Evolutionary conservation across 345 rosid genomes (phyloP), one percentile per base, ranked within the genome.

Genomic region (Sonneratia alba): DNA sequence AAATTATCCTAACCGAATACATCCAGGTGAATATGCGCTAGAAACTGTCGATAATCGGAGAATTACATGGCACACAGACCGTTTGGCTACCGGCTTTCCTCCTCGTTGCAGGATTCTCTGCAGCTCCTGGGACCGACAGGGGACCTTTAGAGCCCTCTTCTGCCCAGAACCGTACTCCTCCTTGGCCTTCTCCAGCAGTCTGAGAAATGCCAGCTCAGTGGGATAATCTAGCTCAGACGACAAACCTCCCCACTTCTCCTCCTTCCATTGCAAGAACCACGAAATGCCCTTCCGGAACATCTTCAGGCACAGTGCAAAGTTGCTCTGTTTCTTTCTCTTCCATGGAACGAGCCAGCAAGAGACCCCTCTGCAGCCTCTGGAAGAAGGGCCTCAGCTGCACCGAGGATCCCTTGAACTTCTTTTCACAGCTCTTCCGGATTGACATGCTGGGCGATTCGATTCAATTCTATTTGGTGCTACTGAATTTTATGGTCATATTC

Each of bases 281-380:
- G 72, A 84, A 81, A 47, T 86, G 83, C 18, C 89, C 87, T 72
- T 79, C 71, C 70, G 80, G 83, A 2, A 84, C 89, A 73, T 82
- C 86, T 0, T 71, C 66, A 0, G 87, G 85, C 70, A 77, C 55
- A 53, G 53, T 16, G 49, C 49, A 73, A n/a, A 68, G 71, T 45
- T 62, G 70, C 15, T 70, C 76, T 32, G n/a, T 42, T 59, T 77
- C 81, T 22, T 76, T 73, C 7, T 71, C 75, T 14, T 37, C 68
- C 6, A 36, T 9, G 10, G 38, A 34, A 1, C 4, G 34, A 3
- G 4, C 42, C 43, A 13, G 68, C 68, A 65, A 27, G 69, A 40
- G 69, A 66, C 47, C 48, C 32, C 69, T 18, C 27, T 66, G 69
- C 47, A 66, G 69, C 49, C 37, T 66, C 48, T 48, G 1, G 27